Evolutionary conservation across 331 rosid species (phyloP), one percentile per base, ranked within the genome.

Genomic region (Phaseolus coccineus): DNA sequence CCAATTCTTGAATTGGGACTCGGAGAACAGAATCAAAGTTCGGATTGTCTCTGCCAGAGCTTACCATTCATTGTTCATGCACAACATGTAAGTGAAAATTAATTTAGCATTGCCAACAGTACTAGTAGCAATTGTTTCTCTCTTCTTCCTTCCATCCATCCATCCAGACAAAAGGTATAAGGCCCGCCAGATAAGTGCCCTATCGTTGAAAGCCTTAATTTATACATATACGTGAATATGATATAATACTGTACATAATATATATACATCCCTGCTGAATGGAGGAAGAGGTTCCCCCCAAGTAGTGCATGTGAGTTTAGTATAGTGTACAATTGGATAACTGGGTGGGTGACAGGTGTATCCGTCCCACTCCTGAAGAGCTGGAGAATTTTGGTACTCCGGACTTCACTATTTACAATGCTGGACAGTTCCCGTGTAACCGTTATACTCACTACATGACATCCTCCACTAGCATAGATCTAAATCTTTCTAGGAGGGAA

Each of bases 381-480:
- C 90, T 95, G 93, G 97, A 91, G 97, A 72, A 85, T 78, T 95
- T 93, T 9, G 97, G 99, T 72, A 84, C 93, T 80, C 99, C 99
- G 50, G 97, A 95, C 91, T 95, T 95, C 90, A 95, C 99, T 48
- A 95, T 95, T 28, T 95, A 93, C 97, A 93, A 95, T 70, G 97
- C 99, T 16, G 99, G 99, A 25, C 89, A 91, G 82, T 95, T 95
- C 81, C 97, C 97, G 0, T 95, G 99, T 85, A 95, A 95, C 44
- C 98, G 99, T 80, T 95, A 88, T 62, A 95, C 99, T 8, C 99
- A 93, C 86, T 90, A 91, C 90, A 93, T 95, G 99, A 91, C 99
- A 73, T 95, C 99, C 85, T 96, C 99, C 24, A 96, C 98, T 79
- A 96, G 99, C 90, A 80, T 93, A 80, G 99, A 96, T 78, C 83